These are phyloP conservation scores for Chaetomiaceae sp. DNA, from an alignment of 2,329 filamentous ascomycete species.

Conservation along the genomic window DNA sequence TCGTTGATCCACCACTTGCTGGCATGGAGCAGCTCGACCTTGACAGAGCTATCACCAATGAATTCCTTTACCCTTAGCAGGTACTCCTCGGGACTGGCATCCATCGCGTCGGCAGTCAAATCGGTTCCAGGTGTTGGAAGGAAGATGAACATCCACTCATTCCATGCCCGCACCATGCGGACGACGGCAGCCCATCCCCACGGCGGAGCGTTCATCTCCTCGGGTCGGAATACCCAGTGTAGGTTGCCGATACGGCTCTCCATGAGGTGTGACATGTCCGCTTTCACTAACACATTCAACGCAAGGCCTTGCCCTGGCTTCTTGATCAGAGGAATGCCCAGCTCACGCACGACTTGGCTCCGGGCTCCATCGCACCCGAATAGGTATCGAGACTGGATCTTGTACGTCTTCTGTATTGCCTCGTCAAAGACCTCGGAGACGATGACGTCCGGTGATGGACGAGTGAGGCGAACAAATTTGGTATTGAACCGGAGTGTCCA, in stretches of 20 bases:
- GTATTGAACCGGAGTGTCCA: conserved; percentile 43
- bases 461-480: conserved; percentile 33
- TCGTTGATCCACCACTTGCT: conserved; percentile 60
- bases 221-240: conserved; percentile 57
- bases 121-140: conserved; percentile 40
- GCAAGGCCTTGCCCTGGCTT: conserved; percentile 36
- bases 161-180: conserved; percentile 61
- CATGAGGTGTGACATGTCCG: conserved; percentile 50
- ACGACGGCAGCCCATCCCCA: conserved; percentile 49
- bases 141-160: conserved; percentile 58
- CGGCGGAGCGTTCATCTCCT: conserved; percentile 46
- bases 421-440: conserved; percentile 28
- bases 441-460: conserved; percentile 29
- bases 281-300: conserved; percentile 38
- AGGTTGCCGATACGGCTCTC: conserved; percentile 52
- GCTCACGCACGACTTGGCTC: conserved; percentile 36
- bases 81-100: conserved; percentile 46
- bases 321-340: conserved; percentile 34
- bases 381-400: conserved; percentile 50
- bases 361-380: conserved; percentile 54
- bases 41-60: conserved; percentile 51
- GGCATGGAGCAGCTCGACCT: conserved; percentile 48
- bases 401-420: conserved; percentile 29
- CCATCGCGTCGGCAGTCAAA: conserved; percentile 31
- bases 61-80: conserved; percentile 42